These are phyloP conservation scores for Penicillium cataractarum DNA, from an alignment of 495 filamentous ascomycete species.

Conservation along the genomic window DNA sequence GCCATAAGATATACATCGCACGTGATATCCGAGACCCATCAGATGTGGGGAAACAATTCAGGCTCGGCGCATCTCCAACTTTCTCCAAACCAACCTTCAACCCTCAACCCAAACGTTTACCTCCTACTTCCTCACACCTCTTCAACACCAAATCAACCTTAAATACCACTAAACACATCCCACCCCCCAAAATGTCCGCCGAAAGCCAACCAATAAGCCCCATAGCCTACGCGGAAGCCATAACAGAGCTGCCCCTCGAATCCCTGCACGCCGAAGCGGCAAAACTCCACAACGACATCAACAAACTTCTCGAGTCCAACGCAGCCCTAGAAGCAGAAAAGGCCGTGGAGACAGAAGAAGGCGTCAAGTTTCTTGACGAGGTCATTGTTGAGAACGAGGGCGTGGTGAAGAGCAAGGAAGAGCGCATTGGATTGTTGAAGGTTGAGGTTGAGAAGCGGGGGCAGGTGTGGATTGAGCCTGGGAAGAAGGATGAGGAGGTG, in stretches of 20 bases:
- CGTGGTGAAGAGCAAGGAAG: constrained; percentile 73
- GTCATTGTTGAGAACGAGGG: constrained; percentile 69
- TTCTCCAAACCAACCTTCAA: not conserved
- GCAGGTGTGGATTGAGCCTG: constrained; percentile 65
- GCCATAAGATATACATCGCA: not conserved
- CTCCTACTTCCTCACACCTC: not conserved
- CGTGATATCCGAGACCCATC: not conserved
- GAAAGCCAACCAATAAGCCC: constrained; percentile 42
- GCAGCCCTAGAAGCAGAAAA: constrained; percentile 46
- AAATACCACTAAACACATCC: not conserved
- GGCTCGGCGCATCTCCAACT: not conserved
- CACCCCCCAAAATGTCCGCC: constrained; percentile 36
- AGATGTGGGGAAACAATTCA: not conserved
- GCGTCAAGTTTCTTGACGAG: constrained; percentile 55
- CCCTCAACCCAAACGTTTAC: not conserved
- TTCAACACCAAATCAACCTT: not conserved
- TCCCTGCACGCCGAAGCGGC: constrained; percentile 77
- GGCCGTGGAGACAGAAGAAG: constrained; percentile 65
- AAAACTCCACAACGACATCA: constrained; percentile 81
- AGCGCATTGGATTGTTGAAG: constrained; percentile 68
- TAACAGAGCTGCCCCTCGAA: constrained; percentile 68
- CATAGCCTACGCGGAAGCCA: constrained; percentile 62
- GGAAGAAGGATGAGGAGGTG: constrained; percentile 21
- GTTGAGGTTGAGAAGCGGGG: constrained; percentile 77
- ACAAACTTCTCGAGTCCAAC: constrained; percentile 64